A percentile compares a stretch with the other conserved stretches of the same genome.
phyloP scores from a whole-genome alignment of 2,329 filamentous ascomycete species.

The Ilyonectria destructans region DNA sequence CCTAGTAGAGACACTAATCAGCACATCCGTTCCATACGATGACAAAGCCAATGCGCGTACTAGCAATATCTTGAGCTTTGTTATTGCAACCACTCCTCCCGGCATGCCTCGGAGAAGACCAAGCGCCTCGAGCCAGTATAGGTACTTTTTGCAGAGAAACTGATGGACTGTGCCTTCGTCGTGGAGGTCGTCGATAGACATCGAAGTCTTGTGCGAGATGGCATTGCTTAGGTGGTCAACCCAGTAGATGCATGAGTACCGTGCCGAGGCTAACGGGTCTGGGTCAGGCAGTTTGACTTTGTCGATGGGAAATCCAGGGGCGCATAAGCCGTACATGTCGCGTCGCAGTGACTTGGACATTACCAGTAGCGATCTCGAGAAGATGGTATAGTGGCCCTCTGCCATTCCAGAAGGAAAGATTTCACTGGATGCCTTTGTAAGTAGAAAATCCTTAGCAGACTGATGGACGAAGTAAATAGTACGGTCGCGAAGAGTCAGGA shows the following conservation, averaged over 20 bases:
- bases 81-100: neutral
- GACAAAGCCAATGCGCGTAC: neutral
- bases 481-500: constrained; percentile 53
- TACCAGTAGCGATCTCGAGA: constrained; percentile 53
- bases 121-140: neutral
- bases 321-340: too few relatives aligned
- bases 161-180: neutral
- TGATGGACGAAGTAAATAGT: constrained; percentile 58
- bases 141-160: neutral
- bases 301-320: too few relatives aligned
- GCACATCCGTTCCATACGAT: constrained; percentile 28
- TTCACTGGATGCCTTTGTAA: constrained; percentile 43
- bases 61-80: neutral
- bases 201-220: too few relatives aligned
- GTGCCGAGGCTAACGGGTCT: constrained; percentile 26
- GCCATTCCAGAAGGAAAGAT: constrained; percentile 51
- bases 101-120: neutral
- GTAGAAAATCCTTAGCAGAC: constrained; percentile 61
- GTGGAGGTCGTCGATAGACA: neutral
- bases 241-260: constrained; percentile 44
- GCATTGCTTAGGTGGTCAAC: constrained; percentile 24
- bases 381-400: constrained; percentile 51
- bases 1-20: neutral
- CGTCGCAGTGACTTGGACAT: constrained; percentile 39
- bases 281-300: too few relatives aligned